Evolutionary conservation across 2,329 filamentous ascomycete genomes (phyloP), one percentile per base, ranked within the genome.

Genomic region (Aspergillus pseudoterreus): DNA sequence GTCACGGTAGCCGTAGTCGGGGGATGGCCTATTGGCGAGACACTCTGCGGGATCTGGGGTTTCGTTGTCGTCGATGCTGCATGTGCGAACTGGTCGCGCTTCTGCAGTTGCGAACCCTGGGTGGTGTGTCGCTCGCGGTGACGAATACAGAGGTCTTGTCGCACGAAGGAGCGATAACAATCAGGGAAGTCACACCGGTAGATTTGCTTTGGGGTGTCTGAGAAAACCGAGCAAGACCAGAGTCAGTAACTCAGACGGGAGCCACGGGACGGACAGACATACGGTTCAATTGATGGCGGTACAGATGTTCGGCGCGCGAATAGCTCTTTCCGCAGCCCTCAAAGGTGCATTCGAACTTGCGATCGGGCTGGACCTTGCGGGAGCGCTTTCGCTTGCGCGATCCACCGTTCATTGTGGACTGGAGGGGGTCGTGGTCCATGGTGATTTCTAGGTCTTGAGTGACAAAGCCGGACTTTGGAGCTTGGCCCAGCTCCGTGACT

Each of bases 241-340:
- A 6, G 38, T 43, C 22, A 30, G 32, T 4, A 35, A 17, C 14
- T 48, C 36, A 17, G 19, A 4, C 36, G 21, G 14, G 22, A 39
- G 33, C 21, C 21, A 35, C 10, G 24, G 22, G 14, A 39, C 22
- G 39, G 14, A 51, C 8, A 6, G 15, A 56, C 84, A 71, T 78
- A 91, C 88, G 94, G 69, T 99, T 99, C 60, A 97, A 75, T 74
- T 97, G 92, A 73, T 97, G 92, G 43, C 94, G 85, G 74, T 96
- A 96, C 76, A 99, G 78, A 76, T 99, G 94, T 73, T 97, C 94
- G 8, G 94, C 92, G 67, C 94, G 83, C 22, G 92, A 96, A 70
- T 99, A 99, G 68, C 87, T 95, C 78, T 96, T 99, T 38, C 90
- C 92, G 64, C 94, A 99, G 36, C 87, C 90, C 58, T 89, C 85